Evolutionary conservation across 2,329 filamentous ascomycete species (phyloP).

Genomic region (Colletotrichum cordylinicola): DNA sequence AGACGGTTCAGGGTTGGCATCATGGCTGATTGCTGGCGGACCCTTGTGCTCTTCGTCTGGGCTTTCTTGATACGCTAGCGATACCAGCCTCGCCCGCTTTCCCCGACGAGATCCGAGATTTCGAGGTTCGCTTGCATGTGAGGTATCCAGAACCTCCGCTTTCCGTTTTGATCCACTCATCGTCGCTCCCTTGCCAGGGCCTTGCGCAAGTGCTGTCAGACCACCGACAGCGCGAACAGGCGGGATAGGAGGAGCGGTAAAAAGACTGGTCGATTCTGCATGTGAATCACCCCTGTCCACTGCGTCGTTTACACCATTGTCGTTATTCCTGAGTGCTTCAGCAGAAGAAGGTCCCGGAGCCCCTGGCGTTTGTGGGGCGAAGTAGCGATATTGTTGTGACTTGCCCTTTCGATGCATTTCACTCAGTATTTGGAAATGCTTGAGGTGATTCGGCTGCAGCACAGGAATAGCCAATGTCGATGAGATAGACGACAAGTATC

Average conservation of each 20-base stretch:
- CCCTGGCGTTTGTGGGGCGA: neutral
- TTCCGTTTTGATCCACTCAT: slow-evolving; percentile 1
- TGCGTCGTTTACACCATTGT: neutral
- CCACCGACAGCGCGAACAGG: neutral
- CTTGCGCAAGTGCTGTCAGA: slow-evolving; percentile 7
- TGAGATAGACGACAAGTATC: slow-evolving; percentile 38
- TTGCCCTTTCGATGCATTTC: slow-evolving; percentile 21
- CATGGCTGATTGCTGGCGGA: neutral
- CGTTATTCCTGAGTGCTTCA: neutral
- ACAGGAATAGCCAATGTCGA: slow-evolving; percentile 29
- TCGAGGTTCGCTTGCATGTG: neutral
- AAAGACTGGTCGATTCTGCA: neutral
- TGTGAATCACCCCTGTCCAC: too few species aligned
- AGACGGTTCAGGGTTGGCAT: neutral
- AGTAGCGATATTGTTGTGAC: slow-evolving; percentile 20
- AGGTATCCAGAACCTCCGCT: neutral
- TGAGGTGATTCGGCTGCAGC: slow-evolving; percentile 17
- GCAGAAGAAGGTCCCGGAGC: neutral
- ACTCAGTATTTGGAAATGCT: slow-evolving; percentile 19
- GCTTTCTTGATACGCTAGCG: neutral
- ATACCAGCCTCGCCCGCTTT: neutral
- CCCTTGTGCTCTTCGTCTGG: neutral
- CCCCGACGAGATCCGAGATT: neutral
- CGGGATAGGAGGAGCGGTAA: neutral
- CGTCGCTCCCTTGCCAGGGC: neutral